Evolutionary conservation across 768 basidiomycete genomes (phyloP), one percentile per base, ranked within the genome.

Genomic region (Suillus paluster): DNA sequence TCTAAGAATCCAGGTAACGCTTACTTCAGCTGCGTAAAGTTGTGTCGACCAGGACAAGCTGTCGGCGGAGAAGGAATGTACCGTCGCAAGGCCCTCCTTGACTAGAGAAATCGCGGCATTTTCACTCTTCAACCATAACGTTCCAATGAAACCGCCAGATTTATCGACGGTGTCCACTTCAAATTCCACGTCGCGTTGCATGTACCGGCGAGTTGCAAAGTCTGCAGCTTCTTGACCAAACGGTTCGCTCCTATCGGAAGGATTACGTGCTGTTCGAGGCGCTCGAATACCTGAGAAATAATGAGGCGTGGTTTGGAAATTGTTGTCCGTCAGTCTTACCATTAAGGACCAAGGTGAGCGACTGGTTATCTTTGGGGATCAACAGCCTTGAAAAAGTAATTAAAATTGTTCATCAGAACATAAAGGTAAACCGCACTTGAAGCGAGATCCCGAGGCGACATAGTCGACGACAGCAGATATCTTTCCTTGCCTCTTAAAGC

Each of bases 121-220:
- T 66, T 93, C 90, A 1, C 83, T 87, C 72, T 94, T 97, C 67
- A 91, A 60, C 74, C 90, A 96, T 59, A 99, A 81, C 1, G 90
- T 77, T 15, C 96, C 96, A 66, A 98, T 96, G 76, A 97, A 98
- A 4, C 97, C 97, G 42, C 97, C 97, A 5, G 91, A 89, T 77
- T 97, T 98, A 80, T 99, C 97, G 17, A 90, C 86, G 17, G 84
- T 84, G 62, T 97, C 94, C 50, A 98, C 88, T 67, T 94, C 91
- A 62, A 99, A 88, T 74, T 99, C 97, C 7, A 94, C 88, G 70
- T 99, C 97, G 33, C 97, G 87, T 74, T 99, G 97, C 90, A 98
- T 90, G 72, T 90, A 95, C 63, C 85, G 84, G 46, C 87, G 85
- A 9, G 84, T 84, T 3, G 94, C 83, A 68, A 92, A 98, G 42